These are phyloP conservation scores for Fonsecaea pugnacius DNA, from an alignment of 2,329 filamentous ascomycete species.

Conservation along the genomic window DNA sequence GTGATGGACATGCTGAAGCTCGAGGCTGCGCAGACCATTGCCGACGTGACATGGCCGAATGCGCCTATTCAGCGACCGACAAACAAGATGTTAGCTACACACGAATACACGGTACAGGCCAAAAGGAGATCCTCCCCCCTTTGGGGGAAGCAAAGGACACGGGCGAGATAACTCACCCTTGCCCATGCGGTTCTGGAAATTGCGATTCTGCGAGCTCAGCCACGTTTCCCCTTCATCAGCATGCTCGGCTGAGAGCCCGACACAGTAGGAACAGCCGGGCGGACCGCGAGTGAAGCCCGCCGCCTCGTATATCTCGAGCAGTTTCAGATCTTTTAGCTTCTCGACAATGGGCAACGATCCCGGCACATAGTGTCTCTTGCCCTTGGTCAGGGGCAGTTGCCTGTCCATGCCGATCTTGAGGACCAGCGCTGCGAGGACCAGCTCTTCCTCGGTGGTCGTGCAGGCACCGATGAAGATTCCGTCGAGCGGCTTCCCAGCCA, in stretches of 20 bases:
- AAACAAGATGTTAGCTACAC: not conserved
- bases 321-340: constrained; percentile 43
- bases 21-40: constrained; percentile 54
- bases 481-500: constrained; percentile 43
- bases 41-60: constrained; percentile 52
- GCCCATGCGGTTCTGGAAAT: constrained; percentile 55
- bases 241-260: constrained; percentile 50
- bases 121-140: not conserved
- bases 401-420: constrained; percentile 46
- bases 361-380: constrained; percentile 49
- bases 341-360: constrained; percentile 49
- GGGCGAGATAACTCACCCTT: constrained; percentile 39
- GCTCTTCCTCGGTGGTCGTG: constrained; percentile 53
- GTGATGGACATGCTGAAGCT: constrained; percentile 52
- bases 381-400: constrained; percentile 41
- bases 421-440: constrained; percentile 50
- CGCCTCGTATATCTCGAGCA: constrained; percentile 46
- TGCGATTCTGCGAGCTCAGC: constrained; percentile 54
- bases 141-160: not conserved
- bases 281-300: constrained; percentile 51
- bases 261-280: constrained; percentile 53
- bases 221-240: constrained; percentile 50
- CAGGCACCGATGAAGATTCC: constrained; percentile 56
- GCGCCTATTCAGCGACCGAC: constrained; percentile 40
- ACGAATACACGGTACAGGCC: too few relatives aligned